A percentile compares a stretch with the other conserved stretches of the same genome.
Evolutionary conservation across 202 grass and related monocot species (phyloP).

Genomic region (Digitaria exilis): DNA sequence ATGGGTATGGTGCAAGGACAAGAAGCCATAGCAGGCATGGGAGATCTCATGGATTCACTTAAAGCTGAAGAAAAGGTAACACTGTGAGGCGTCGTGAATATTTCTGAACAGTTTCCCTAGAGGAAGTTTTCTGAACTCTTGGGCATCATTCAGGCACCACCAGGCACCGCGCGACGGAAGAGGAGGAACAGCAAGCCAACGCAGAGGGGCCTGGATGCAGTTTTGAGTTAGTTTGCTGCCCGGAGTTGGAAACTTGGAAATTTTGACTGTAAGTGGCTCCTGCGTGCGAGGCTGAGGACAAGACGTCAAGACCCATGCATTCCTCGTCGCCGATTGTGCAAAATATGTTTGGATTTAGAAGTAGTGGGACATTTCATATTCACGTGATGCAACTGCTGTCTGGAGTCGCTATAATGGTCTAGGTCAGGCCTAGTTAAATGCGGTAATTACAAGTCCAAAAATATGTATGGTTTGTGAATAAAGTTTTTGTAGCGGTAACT

Average conservation of each 20-base stretch:
- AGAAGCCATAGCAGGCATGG: constrained; percentile 77
- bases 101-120: background rate
- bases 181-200: constrained; percentile 41
- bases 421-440: background rate
- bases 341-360: background rate
- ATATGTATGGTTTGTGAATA: background rate
- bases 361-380: background rate
- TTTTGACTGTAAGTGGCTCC: background rate
- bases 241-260: background rate
- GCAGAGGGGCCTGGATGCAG: constrained; percentile 45
- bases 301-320: no score
- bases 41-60: constrained; percentile 81
- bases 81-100: background rate
- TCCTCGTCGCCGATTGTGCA: background rate
- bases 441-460: background rate
- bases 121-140: background rate
- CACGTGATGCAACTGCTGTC: background rate
- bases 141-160: constrained; percentile 66
- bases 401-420: background rate
- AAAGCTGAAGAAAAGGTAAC: constrained; percentile 76
- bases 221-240: constrained; percentile 36
- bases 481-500: background rate
- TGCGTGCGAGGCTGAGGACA: background rate
- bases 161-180: constrained; percentile 78
- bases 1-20: constrained; percentile 92